These are phyloP conservation scores for Cubamyces sp. DNA, from an alignment of 768 basidiomycete genomes.

Conservation along the genomic window DNA sequence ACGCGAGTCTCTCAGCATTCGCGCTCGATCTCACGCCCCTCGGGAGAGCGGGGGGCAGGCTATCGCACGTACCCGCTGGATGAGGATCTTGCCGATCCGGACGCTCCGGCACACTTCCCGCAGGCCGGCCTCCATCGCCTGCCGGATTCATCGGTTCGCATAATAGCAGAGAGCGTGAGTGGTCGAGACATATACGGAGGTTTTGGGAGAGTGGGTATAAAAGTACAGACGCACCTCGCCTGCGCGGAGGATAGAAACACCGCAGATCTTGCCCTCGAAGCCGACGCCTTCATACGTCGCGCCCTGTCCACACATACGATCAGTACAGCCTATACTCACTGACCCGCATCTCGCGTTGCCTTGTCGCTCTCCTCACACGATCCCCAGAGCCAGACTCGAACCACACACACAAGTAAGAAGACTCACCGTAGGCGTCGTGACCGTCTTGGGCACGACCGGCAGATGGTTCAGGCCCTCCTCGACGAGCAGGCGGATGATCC, in stretches of 20 bases:
- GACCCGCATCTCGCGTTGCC: background rate
- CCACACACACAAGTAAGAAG: background rate
- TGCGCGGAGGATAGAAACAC: slow-evolving; percentile 91
- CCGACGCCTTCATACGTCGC: slow-evolving; percentile 87
- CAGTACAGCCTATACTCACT: background rate
- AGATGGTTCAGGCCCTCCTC: slow-evolving; percentile 90
- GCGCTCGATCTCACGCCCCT: background rate
- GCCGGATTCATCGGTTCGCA: background rate
- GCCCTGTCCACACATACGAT: slow-evolving; percentile 49
- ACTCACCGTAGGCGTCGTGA: slow-evolving; percentile 80
- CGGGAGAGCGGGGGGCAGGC: background rate
- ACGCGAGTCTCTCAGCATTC: too few relatives aligned
- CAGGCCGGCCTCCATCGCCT: slow-evolving; percentile 98
- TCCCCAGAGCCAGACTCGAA: too few relatives aligned
- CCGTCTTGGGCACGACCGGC: slow-evolving; percentile 73
- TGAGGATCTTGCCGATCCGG: slow-evolving; percentile 96
- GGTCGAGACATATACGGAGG: background rate
- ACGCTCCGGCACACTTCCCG: slow-evolving; percentile 94
- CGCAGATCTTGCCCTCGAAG: slow-evolving; percentile 96
- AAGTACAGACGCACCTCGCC: slow-evolving; percentile 66
- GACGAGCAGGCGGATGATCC: slow-evolving; percentile 84
- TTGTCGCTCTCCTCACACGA: background rate
- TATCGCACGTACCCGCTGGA: slow-evolving; percentile 77
- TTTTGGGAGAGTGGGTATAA: background rate
- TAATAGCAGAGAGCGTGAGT: too few relatives aligned